Evolutionary conservation across 441 rosid species (phyloP), one percentile per base, ranked within the genome.

Genomic region (Eruca vesicaria): DNA sequence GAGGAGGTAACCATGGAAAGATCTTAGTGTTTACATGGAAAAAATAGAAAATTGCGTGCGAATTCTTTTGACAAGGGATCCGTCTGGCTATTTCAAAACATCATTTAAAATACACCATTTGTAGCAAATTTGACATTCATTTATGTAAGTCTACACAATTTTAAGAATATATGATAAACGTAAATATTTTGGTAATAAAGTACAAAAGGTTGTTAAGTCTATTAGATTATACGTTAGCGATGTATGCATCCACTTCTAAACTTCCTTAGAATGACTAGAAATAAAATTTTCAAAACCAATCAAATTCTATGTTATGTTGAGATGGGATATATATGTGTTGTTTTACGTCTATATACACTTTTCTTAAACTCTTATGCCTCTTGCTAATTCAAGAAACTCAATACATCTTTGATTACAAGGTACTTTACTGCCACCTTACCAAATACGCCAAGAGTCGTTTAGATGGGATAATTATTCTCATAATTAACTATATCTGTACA

Each of bases 351-450:
- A 38, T 10, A 29, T n/a, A 38, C 2, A 19, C 29, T 62, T 32
- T 48, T 53, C 19, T 36, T 20, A 65, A 72, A 57, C 26, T 59
- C 55, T 7, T 55, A 41, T 8, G 29, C 21, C 45, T 63, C 75
- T 57, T 64, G 45, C 71, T 76, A 43, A 11, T 64, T 45, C 45
- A 57, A 70, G 80, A 64, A 77, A 58, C 56, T 32, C 63, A 4
- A 14, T 64, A 7, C 61, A 45, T 16, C 10, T 18, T 56, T 32
- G 4, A 12, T 70, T 63, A 16, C 52, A n/a, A 12, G 9, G 66
- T 45, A 7, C 53, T 56, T 41, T 12, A 9, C 8, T 64, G 41
- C 62, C 16, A 64, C 75, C 80, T 76, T 77, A 65, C 63, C 76
- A 58, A 65, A 71, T 58, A 71, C 8, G 56, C 70, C 71, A 65